These are phyloP conservation scores for Puccinia triticina DNA, from an alignment of 1,284 basidiomycete species.

Conservation along the genomic window DNA sequence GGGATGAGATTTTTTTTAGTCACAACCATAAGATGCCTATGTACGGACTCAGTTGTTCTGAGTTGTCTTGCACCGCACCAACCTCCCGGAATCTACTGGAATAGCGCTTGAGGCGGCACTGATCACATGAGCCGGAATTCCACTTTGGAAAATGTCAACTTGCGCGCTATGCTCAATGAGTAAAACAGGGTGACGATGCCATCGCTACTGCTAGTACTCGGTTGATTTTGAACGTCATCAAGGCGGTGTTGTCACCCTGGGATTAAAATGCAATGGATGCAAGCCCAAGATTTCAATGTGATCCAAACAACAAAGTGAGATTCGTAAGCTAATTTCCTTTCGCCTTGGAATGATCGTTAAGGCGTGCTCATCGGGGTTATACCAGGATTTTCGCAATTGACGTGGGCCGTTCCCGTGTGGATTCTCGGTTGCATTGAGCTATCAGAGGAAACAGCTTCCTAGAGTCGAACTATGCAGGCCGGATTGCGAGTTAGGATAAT, in stretches of 20 bases:
- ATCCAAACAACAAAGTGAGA: not conserved
- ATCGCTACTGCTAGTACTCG: not conserved
- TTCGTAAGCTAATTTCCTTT: not conserved
- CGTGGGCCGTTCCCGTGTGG: not conserved
- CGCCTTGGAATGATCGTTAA: not conserved
- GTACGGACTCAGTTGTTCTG: not conserved
- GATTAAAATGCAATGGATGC: not conserved
- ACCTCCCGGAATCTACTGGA: not conserved
- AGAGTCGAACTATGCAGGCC: not conserved
- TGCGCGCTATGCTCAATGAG: not conserved
- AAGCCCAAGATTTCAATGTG: not conserved
- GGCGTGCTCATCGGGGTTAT: not conserved
- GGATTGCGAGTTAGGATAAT: not conserved
- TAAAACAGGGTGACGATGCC: not conserved
- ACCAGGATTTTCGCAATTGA: not conserved
- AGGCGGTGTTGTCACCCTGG: not conserved
- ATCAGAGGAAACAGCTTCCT: not conserved
- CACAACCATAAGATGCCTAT: not conserved
- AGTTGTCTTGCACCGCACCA: not conserved
- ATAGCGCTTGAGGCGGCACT: not conserved
- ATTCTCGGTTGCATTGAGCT: not conserved
- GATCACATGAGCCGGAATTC: not conserved
- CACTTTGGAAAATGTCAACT: not conserved
- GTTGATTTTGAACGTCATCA: not conserved
- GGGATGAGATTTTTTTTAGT: not conserved